Conservation (phyloP, 768 basidiomycete species). For the Naematelia encephala region DNA sequence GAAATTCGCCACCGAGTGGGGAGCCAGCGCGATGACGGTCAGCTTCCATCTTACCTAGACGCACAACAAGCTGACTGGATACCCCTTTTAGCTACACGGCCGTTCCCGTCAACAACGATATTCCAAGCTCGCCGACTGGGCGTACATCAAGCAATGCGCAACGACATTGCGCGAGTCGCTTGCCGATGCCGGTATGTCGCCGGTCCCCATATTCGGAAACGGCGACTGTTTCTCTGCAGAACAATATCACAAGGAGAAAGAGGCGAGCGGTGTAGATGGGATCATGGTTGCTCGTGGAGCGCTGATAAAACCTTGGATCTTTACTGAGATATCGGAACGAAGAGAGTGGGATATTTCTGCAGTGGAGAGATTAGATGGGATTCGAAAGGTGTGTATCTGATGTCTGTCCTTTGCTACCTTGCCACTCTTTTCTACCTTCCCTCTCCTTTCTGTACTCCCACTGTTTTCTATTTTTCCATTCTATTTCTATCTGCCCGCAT, state of each 20-base stretch:
- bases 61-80: neutral
- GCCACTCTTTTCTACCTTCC: too few relatives aligned
- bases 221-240: conserved; percentile 87
- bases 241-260: conserved; percentile 48
- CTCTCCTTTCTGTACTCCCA: too few relatives aligned
- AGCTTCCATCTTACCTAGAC: conserved; percentile 17
- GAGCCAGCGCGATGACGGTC: conserved; percentile 59
- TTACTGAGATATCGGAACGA: conserved; percentile 88
- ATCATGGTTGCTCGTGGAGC: conserved; percentile 94
- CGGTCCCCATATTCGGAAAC: conserved; percentile 93
- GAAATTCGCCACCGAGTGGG: conserved; percentile 61
- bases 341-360: conserved; percentile 92
- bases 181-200: conserved; percentile 55
- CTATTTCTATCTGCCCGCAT: neutral
- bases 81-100: conserved; percentile 72
- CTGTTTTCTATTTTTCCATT: neutral
- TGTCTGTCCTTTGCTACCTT: neutral
- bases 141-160: conserved; percentile 84
- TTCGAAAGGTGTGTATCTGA: conserved; percentile 62
- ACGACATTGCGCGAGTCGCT: conserved; percentile 62
- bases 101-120: conserved; percentile 93
- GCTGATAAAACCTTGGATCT: conserved; percentile 78
- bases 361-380: conserved; percentile 72
- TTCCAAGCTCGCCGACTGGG: conserved; percentile 87
- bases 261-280: conserved; percentile 82